These are phyloP conservation scores for Diaporthe amygdali DNA, from an alignment of 2,329 filamentous ascomycete genomes.

Conservation along the genomic window DNA sequence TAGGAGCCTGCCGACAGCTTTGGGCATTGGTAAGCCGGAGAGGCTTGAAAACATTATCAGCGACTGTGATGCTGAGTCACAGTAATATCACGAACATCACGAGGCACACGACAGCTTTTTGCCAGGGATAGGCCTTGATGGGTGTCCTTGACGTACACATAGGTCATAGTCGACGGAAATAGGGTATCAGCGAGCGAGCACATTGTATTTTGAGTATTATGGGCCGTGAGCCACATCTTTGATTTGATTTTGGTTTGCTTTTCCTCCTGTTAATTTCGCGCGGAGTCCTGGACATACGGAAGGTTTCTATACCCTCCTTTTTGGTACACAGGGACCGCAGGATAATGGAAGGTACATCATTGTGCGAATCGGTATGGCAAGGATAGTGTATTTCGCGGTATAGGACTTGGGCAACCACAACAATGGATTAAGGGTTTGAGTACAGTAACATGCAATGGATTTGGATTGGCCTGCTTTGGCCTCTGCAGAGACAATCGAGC, in stretches of 20 bases:
- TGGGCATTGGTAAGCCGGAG: not conserved
- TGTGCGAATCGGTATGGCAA: slow-evolving; percentile 13
- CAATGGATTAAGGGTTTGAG: not conserved
- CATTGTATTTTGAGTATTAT: not conserved
- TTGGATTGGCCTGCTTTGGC: slow-evolving; percentile 2
- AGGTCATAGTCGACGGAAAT: not conserved
- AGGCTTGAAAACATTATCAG: not conserved
- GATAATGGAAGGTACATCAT: slow-evolving; percentile 22
- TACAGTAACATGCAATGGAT: not conserved
- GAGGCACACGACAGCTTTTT: slow-evolving; percentile 1
- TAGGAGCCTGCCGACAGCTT: slow-evolving; percentile 14
- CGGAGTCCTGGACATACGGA: slow-evolving; percentile 19
- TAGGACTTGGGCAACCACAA: slow-evolving; percentile 2
- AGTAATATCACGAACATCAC: slow-evolving; percentile 3
- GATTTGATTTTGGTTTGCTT: not conserved
- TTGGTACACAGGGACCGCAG: slow-evolving; percentile 17
- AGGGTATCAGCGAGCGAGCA: not conserved
- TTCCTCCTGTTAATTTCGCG: not conserved
- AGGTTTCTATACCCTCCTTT: slow-evolving; percentile 13
- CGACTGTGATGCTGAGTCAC: not conserved
- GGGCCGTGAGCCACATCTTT: not conserved
- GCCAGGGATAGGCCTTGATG: not conserved
- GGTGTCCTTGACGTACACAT: not conserved
- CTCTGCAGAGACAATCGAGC: slow-evolving; percentile 6
- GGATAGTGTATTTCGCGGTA: slow-evolving; percentile 21